phyloP scores from a whole-genome alignment of 345 rosid genomes.

The Adansonia digitata region DNA sequence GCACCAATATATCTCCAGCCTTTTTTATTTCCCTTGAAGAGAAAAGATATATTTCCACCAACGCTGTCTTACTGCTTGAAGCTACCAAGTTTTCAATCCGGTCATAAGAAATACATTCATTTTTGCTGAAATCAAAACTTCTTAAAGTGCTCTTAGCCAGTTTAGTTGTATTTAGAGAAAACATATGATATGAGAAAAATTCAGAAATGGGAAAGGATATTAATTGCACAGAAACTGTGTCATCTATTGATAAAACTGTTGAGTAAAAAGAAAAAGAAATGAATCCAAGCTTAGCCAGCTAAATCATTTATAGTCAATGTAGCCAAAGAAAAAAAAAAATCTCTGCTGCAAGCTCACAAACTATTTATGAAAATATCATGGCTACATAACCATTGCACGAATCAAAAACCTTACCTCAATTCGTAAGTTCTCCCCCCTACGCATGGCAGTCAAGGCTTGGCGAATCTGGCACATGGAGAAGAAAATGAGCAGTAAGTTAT shows the following conservation, averaged over 20 bases:
- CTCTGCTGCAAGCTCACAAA: neutral
- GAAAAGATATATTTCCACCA: neutral
- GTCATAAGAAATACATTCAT: neutral
- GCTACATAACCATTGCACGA: constrained; percentile 12
- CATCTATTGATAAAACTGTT: neutral
- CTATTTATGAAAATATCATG: neutral
- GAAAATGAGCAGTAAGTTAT: constrained; percentile 2
- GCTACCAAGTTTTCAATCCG: neutral
- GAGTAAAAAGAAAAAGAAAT: neutral
- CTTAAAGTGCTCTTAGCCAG: neutral
- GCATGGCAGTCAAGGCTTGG: constrained; percentile 73
- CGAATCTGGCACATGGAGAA: constrained; percentile 57
- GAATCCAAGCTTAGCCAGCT: neutral
- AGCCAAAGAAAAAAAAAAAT: neutral
- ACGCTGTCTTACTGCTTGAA: neutral
- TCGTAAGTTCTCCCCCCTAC: constrained; percentile 66
- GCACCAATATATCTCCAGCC: neutral
- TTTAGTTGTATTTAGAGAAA: neutral
- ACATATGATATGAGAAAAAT: neutral
- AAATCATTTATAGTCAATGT: neutral
- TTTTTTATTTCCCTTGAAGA: no score
- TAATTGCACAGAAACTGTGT: neutral
- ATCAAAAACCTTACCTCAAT: constrained; percentile 54
- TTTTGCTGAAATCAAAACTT: neutral
- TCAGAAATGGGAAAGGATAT: neutral